A percentile compares a stretch with the other conserved stretches of the same genome.
phyloP scores from a whole-genome alignment of 495 filamentous ascomycete genomes.

The Podospora appendiculata region DNA sequence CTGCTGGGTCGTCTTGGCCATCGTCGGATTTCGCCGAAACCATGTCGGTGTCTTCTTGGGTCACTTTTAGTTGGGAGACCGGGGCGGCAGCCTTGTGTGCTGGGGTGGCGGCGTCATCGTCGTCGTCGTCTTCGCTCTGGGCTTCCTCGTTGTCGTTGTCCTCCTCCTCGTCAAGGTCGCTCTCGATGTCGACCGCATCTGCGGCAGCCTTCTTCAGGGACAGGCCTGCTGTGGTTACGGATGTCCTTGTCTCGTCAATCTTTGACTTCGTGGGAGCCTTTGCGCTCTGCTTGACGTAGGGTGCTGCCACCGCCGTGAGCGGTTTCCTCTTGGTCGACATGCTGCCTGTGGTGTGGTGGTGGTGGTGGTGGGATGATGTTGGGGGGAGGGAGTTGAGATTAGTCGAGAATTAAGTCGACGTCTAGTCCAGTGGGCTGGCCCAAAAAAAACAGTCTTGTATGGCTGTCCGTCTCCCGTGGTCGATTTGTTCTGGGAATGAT shows the following conservation, averaged over 20 bases:
- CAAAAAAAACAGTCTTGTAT: too few relatives aligned
- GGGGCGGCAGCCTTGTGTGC: neutral
- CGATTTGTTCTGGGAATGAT: too few relatives aligned
- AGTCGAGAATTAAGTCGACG: too few relatives aligned
- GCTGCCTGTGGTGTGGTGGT: neutral
- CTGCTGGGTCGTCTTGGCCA: too few relatives aligned
- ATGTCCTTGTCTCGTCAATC: constrained; percentile 68
- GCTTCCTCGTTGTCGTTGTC: constrained; percentile 24
- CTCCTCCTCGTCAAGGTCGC: constrained; percentile 39
- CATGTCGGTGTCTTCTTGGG: constrained; percentile 21
- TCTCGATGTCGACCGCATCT: constrained; percentile 47
- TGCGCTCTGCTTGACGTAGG: constrained; percentile 48
- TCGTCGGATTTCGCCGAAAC: constrained; percentile 20
- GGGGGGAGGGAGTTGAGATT: neutral
- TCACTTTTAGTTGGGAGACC: constrained; percentile 2
- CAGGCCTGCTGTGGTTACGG: constrained; percentile 39
- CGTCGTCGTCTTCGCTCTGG: constrained; percentile 13
- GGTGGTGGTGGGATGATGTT: neutral
- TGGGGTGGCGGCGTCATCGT: constrained; percentile 9
- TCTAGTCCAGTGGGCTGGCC: too few relatives aligned
- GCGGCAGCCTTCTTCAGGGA: constrained; percentile 13
- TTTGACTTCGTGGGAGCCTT: constrained; percentile 51
- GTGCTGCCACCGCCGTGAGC: constrained; percentile 37
- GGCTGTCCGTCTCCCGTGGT: too few relatives aligned
- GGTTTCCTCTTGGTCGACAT: constrained; percentile 51